Percentiles rank a stretch among this genome's conserved stretches.
phyloP scores from a whole-genome alignment of 2,329 filamentous ascomycete species.

The Amauroascus niger region DNA sequence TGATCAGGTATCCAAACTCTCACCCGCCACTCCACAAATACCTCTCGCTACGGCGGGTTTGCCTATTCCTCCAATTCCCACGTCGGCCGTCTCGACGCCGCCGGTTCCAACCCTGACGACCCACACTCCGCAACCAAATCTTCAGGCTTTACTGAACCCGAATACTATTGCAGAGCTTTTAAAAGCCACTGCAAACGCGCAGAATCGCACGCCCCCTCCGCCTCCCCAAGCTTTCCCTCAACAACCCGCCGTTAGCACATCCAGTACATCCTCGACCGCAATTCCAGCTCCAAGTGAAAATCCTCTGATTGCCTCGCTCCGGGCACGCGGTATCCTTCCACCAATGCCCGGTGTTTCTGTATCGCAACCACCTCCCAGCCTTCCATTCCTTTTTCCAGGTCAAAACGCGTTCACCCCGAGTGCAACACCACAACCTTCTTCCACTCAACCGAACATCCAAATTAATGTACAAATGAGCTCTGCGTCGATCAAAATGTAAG shows the following conservation, averaged over 20 bases:
- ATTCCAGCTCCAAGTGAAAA: slow-evolving; percentile 41
- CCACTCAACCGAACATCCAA: slow-evolving; percentile 20
- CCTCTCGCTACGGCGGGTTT: slow-evolving; percentile 20
- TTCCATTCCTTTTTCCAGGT: slow-evolving; percentile 35
- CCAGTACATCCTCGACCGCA: slow-evolving; percentile 34
- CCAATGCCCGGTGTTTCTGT: slow-evolving; percentile 38
- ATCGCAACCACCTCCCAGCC: slow-evolving; percentile 33
- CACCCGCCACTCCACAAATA: slow-evolving; percentile 17
- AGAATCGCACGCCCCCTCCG: slow-evolving; percentile 39
- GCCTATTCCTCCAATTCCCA: slow-evolving; percentile 16
- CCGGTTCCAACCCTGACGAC: slow-evolving; percentile 6
- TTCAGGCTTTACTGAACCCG: slow-evolving; percentile 31
- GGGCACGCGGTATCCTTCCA: slow-evolving; percentile 57
- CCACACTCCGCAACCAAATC: slow-evolving; percentile 24
- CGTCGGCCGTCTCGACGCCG: slow-evolving; percentile 11
- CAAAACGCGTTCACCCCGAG: slow-evolving; percentile 31
- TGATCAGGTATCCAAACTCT: slow-evolving; percentile 69
- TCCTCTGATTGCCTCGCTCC: slow-evolving; percentile 57
- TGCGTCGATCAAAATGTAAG: slow-evolving; percentile 64
- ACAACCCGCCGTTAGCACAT: slow-evolving; percentile 49
- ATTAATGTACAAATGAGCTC: slow-evolving; percentile 49
- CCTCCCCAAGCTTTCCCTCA: slow-evolving; percentile 40
- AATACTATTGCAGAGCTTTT: slow-evolving; percentile 38
- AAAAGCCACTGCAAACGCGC: slow-evolving; percentile 35
- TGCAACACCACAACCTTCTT: slow-evolving; percentile 26